phyloP scores from a whole-genome alignment of 1,139 yeast genomes.

The Suhomyces terraborum region DNA sequence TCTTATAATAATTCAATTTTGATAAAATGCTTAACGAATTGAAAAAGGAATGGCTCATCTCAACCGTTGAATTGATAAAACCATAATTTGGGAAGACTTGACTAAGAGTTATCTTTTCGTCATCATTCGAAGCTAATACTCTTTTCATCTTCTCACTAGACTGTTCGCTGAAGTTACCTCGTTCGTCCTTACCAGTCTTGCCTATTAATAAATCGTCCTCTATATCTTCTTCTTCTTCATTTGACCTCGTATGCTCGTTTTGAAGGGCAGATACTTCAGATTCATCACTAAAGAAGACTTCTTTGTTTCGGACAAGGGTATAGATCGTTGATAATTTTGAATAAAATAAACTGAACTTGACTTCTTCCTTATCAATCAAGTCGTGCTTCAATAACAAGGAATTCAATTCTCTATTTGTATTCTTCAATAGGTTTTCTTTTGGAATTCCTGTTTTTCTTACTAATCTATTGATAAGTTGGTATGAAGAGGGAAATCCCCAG shows the following conservation, averaged over 20 bases:
- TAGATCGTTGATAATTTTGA: constrained; percentile 27
- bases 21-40: constrained; percentile 37
- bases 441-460: constrained; percentile 26
- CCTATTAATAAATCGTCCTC: neutral
- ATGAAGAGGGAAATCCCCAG: constrained; percentile 49
- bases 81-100: constrained; percentile 50
- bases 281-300: constrained; percentile 19
- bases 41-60: constrained; percentile 39
- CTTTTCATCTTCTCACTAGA: constrained; percentile 1
- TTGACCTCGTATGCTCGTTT: neutral
- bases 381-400: constrained; percentile 22
- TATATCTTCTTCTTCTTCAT: constrained; percentile 5
- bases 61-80: constrained; percentile 30
- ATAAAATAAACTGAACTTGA: constrained; percentile 29
- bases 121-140: constrained; percentile 6
- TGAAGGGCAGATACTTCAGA: neutral
- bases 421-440: constrained; percentile 23
- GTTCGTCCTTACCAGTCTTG: neutral
- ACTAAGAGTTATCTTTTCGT: constrained; percentile 35
- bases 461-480: constrained; percentile 38
- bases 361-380: constrained; percentile 26
- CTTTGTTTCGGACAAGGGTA: constrained; percentile 22
- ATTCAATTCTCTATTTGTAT: constrained; percentile 28
- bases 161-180: neutral
- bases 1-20: constrained; percentile 42